Evolutionary conservation across 495 filamentous ascomycete species (phyloP).

Genomic region (Neurospora terricola): DNA sequence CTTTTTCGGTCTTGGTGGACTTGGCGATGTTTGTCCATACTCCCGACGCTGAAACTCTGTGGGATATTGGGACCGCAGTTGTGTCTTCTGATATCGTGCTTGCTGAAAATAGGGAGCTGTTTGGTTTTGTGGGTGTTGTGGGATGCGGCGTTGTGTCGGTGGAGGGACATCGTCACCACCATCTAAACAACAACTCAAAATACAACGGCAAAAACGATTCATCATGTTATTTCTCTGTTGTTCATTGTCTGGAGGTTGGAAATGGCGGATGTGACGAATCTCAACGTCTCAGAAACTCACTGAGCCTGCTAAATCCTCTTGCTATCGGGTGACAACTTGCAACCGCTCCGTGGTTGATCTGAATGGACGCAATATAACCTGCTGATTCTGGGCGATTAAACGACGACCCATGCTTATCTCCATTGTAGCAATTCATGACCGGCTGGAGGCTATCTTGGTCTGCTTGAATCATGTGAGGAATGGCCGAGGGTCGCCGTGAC

Average conservation of each 20-base stretch:
- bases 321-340: neutral
- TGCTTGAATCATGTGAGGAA: neutral
- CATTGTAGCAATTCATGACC: neutral
- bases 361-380: neutral
- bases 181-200: neutral
- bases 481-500: neutral
- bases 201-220: neutral
- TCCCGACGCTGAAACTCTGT: neutral
- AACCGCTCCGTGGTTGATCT: neutral
- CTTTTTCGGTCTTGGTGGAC: neutral
- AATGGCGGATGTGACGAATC: neutral
- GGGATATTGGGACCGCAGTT: neutral
- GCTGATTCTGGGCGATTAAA: neutral
- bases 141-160: neutral
- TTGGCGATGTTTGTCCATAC: neutral
- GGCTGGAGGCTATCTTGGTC: neutral
- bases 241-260: neutral
- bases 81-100: neutral
- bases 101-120: neutral
- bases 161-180: neutral
- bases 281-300: neutral
- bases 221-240: neutral
- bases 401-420: neutral
- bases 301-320: neutral
- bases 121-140: neutral